phyloP scores from a whole-genome alignment of 2,329 filamentous ascomycete genomes.

The Beauveria scarabaeidicola region DNA sequence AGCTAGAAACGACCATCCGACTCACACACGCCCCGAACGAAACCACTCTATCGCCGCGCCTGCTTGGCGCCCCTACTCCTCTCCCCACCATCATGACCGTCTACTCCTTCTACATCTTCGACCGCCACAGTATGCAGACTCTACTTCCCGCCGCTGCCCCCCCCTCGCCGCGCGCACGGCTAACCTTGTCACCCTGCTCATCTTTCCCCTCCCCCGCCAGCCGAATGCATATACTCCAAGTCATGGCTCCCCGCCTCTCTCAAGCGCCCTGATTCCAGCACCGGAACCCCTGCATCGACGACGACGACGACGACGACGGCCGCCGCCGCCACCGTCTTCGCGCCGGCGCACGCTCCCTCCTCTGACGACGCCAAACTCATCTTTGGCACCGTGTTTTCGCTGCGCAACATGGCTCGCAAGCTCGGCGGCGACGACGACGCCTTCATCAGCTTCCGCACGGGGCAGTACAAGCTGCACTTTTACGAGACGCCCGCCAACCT shows the following conservation, averaged over 20 bases:
- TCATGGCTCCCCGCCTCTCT: conserved; percentile 61
- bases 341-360: conserved; percentile 24
- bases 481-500: conserved; percentile 95
- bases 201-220: conserved; percentile 34
- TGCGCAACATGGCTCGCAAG: conserved; percentile 95
- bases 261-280: conserved; percentile 25
- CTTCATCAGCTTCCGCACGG: conserved; percentile 89
- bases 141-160: neutral
- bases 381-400: conserved; percentile 91
- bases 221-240: conserved; percentile 94
- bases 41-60: neutral
- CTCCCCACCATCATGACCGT: conserved; percentile 61
- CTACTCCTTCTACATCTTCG: conserved; percentile 98
- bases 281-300: conserved; percentile 10
- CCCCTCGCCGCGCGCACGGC: neutral
- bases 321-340: conserved; percentile 8
- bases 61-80: neutral
- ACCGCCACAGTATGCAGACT: conserved; percentile 73
- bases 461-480: conserved; percentile 96
- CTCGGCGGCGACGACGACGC: conserved; percentile 88
- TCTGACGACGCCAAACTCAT: conserved; percentile 92
- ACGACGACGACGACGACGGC: no score
- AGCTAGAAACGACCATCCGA: neutral
- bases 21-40: neutral
- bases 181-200: neutral